Evolutionary conservation across 768 basidiomycete species (phyloP), one percentile per base, ranked within the genome.

Genomic region (Tylopilus subfusipes): DNA sequence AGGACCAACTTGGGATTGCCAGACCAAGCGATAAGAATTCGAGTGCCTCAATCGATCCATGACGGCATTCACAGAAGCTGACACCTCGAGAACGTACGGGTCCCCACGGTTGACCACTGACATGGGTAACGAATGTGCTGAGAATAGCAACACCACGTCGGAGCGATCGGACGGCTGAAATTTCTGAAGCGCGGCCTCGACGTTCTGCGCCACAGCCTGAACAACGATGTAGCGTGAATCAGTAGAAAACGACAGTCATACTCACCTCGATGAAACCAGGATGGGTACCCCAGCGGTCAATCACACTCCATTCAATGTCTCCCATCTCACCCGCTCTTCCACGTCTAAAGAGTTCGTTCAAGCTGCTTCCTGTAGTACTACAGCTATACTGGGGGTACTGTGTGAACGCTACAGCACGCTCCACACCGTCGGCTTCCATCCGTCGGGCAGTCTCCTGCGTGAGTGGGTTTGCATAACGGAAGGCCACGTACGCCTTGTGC

Each of bases 361-460:
- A 68, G 69, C 92, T 95, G 74, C 94, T 97, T 48, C 97, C 97
- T 0, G 97, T 98, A 12, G 97, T 99, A 57, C 92, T 95, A 72
- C 97, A 99, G 65, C 88, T 91, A 72, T 99, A 99, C 71, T 99
- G 97, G 1, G 97, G 97, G 70, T 99, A 99, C 72, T 99, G 97
- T 4, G 92, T 92, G 75, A 99, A 99, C 19, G 95, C 97, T 25
- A 99, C 76, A 0, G 96, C 97, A 58, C 95, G 78, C 69, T 80
- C 87, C 30, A 99, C 93, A 21, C 95, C 93, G 67, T 98, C 97
- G 49, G 76, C 80, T 73, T 84, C 85, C 87, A 99, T 86, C 70
- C 91, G 85, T 52, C 76, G 79, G 12, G 92, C 81, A 25, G 90
- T 87, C 65, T 85, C 84, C 62, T 88, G 84, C 25, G 94, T 97